A percentile compares a stretch with the other conserved stretches of the same genome.
These are phyloP conservation scores for Venturia asperata DNA, from an alignment of 2,329 filamentous ascomycete species.

Conservation along the genomic window DNA sequence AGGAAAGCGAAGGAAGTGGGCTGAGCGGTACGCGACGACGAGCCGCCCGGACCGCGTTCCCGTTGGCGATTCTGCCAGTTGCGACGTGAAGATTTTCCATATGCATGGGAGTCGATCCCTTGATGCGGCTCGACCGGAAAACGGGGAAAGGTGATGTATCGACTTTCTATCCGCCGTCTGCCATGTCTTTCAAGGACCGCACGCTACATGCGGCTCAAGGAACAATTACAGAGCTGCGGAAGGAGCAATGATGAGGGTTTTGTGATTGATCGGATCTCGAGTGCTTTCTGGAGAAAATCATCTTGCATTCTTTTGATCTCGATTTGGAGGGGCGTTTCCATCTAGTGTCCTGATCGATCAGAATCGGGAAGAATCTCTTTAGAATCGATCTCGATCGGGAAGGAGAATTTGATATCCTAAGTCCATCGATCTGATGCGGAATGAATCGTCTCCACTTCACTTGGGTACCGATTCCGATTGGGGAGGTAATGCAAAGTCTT, in stretches of 20 bases:
- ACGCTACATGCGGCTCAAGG: background rate
- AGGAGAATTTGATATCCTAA: background rate
- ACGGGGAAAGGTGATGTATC: background rate
- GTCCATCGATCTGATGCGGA: background rate
- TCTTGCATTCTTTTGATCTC: background rate
- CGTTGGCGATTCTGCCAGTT: background rate
- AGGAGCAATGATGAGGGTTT: background rate
- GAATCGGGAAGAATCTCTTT: background rate
- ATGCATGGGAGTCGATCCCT: conserved; percentile 7
- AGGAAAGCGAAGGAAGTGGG: background rate
- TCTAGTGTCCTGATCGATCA: background rate
- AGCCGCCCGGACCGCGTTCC: conserved; percentile 10
- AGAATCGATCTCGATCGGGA: background rate
- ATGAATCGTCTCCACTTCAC: background rate
- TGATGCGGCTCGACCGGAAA: background rate
- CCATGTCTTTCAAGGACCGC: background rate
- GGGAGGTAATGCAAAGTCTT: background rate
- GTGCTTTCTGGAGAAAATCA: background rate
- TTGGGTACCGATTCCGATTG: background rate
- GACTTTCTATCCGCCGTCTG: background rate
- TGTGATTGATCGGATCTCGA: background rate
- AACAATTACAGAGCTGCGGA: background rate
- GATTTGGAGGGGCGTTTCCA: background rate
- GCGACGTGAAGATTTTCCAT: conserved; percentile 1
- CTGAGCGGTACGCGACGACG: conserved; percentile 10